These are phyloP conservation scores for Blastosporella zonata DNA, from an alignment of 1,284 basidiomycete genomes.

Conservation along the genomic window DNA sequence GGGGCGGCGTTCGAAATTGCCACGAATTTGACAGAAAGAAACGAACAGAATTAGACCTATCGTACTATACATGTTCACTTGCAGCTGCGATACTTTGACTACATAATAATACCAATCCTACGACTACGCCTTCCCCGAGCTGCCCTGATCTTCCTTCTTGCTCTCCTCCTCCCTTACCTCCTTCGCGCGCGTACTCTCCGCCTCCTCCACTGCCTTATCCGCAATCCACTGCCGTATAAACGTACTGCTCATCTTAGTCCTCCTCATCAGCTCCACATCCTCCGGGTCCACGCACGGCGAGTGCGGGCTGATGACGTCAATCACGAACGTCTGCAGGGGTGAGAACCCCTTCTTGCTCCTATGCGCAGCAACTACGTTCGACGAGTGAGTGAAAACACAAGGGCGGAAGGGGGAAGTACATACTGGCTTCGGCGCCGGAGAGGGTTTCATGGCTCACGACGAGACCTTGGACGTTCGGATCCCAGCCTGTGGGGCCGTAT, in stretches of 20 bases:
- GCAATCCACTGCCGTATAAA: slow-evolving; percentile 85
- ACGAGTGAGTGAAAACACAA: neutral
- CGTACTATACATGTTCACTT: too few relatives aligned
- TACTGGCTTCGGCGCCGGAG: slow-evolving; percentile 70
- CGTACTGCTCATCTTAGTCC: slow-evolving; percentile 88
- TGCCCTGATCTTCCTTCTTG: neutral
- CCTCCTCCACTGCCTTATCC: slow-evolving; percentile 29
- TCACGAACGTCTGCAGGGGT: slow-evolving; percentile 67
- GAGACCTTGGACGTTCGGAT: slow-evolving; percentile 81
- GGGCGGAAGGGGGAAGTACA: slow-evolving; percentile 24
- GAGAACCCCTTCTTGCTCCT: slow-evolving; percentile 56
- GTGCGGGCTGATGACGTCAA: slow-evolving; percentile 82
- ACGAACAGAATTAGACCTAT: too few relatives aligned
- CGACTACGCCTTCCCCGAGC: too few relatives aligned
- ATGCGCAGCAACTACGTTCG: slow-evolving; percentile 56
- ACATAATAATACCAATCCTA: too few relatives aligned
- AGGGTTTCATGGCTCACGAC: slow-evolving; percentile 87
- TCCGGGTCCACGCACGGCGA: slow-evolving; percentile 52
- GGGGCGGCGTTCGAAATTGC: too few relatives aligned
- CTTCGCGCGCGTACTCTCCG: too few relatives aligned
- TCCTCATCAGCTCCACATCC: slow-evolving; percentile 66
- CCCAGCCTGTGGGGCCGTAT: slow-evolving; percentile 84
- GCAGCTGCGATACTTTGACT: too few relatives aligned
- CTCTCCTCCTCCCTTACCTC: slow-evolving; percentile 12
- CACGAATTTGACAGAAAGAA: too few relatives aligned